Conservation (phyloP, 2,329 filamentous ascomycete genomes). For the Trichoderma guizhouense region DNA sequence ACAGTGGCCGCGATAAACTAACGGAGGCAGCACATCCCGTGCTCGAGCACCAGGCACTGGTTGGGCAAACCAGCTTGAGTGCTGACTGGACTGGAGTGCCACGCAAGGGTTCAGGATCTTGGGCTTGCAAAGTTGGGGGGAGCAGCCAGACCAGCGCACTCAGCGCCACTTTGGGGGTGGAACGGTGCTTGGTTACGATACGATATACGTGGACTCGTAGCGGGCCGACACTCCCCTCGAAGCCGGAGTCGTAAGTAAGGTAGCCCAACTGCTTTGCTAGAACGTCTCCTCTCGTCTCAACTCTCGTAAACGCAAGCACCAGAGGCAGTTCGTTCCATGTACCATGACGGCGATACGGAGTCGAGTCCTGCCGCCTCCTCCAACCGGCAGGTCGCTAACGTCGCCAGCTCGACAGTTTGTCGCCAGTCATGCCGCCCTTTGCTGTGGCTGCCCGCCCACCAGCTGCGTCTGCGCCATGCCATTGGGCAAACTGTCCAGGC, state of each 20-base stretch:
- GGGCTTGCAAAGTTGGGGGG: neutral
- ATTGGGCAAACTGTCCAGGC: conserved; percentile 5
- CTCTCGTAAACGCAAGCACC: neutral
- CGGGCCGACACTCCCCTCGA: neutral
- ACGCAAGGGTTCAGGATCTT: neutral
- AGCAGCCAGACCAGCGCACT: neutral
- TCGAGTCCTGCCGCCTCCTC: neutral
- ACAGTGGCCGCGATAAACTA: neutral
- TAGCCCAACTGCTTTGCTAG: neutral
- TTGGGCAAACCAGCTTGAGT: neutral
- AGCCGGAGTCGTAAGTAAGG: neutral
- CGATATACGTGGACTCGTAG: neutral
- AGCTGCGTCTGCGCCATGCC: neutral
- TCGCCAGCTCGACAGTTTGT: neutral
- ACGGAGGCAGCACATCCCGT: conserved; percentile 5
- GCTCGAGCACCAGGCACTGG: neutral
- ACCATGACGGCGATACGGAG: neutral
- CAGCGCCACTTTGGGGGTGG: neutral
- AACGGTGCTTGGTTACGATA: neutral
- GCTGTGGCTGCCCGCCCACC: conserved; percentile 11
- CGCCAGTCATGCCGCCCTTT: neutral
- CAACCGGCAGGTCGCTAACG: neutral
- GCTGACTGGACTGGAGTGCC: neutral
- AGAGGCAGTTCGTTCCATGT: neutral
- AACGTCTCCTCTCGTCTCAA: neutral